A percentile compares a stretch with the other conserved stretches of the same genome.
Conservation (phyloP, 2,329 filamentous ascomycete genomes). For the Talaromyces sp. region DNA sequence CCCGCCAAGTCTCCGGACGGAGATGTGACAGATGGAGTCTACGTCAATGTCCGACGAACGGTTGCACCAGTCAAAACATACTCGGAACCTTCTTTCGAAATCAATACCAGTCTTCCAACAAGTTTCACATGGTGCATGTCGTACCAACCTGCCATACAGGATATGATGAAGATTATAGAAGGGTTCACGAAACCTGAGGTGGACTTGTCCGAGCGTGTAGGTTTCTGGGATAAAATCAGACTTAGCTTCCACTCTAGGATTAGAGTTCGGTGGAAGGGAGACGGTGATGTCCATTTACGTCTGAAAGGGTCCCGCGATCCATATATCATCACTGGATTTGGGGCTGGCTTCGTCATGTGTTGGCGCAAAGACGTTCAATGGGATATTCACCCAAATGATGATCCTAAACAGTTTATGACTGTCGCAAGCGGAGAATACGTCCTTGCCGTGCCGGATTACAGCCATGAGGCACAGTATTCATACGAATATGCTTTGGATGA, state of each 20-base stretch:
- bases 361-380: constrained; percentile 92
- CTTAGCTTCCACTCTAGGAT: constrained; percentile 90
- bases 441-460: constrained; percentile 88
- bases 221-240: constrained; percentile 98
- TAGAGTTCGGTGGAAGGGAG: constrained; percentile 84
- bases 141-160: constrained; percentile 95
- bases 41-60: constrained; percentile 81
- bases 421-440: constrained; percentile 95
- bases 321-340: constrained; percentile 85
- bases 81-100: constrained; percentile 83
- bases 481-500: constrained; percentile 41
- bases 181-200: constrained; percentile 94
- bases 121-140: constrained; percentile 95
- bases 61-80: constrained; percentile 95
- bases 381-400: constrained; percentile 75
- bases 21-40: constrained; percentile 58
- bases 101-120: constrained; percentile 88
- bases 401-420: constrained; percentile 89
- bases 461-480: constrained; percentile 71
- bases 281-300: constrained; percentile 89
- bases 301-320: constrained; percentile 89
- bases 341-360: constrained; percentile 95
- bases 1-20: constrained; percentile 55
- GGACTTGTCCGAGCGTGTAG: constrained; percentile 86
- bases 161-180: constrained; percentile 99